These are phyloP conservation scores for Cladosporium sp. DNA, from an alignment of 2,329 filamentous ascomycete species.

Conservation along the genomic window DNA sequence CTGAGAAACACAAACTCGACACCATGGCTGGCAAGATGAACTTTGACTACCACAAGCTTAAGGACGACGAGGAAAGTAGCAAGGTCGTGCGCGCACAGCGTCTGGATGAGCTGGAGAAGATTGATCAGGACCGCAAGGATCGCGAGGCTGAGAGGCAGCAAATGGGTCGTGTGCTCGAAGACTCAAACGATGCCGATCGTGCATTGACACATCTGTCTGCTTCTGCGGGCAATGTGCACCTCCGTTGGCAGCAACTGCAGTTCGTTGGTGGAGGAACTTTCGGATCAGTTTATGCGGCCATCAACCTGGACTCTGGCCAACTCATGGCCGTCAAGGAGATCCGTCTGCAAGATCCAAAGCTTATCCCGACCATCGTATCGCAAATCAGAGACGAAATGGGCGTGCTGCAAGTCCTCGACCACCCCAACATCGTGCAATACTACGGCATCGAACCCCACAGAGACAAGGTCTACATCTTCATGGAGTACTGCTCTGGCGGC, in stretches of 20 bases:
- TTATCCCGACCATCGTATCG: slow-evolving; percentile 89
- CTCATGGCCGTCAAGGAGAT: slow-evolving; percentile 99
- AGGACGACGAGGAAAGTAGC: slow-evolving; percentile 83
- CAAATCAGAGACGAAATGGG: slow-evolving; percentile 98
- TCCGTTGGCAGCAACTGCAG: slow-evolving; percentile 98
- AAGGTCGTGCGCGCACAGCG: slow-evolving; percentile 74
- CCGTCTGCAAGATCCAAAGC: slow-evolving; percentile 89
- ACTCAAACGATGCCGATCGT: slow-evolving; percentile 91
- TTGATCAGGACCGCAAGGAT: slow-evolving; percentile 77
- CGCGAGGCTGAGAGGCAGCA: slow-evolving; percentile 83
- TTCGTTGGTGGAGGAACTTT: slow-evolving; percentile 97
- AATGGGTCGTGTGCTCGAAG: slow-evolving; percentile 86
- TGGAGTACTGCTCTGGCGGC: slow-evolving; percentile 97
- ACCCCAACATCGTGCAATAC: slow-evolving; percentile 97
- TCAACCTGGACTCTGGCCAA: slow-evolving; percentile 94
- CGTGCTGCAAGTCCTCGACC: slow-evolving; percentile 90
- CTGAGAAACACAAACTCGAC: slow-evolving; percentile 86
- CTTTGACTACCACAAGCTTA: slow-evolving; percentile 71
- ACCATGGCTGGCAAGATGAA: slow-evolving; percentile 74
- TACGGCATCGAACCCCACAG: slow-evolving; percentile 97
- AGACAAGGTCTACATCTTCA: slow-evolving; percentile 99
- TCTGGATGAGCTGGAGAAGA: slow-evolving; percentile 67
- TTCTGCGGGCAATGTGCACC: slow-evolving; percentile 88
- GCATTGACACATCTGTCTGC: slow-evolving; percentile 92
- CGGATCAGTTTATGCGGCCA: slow-evolving; percentile 93